Evolutionary conservation across 192 early-diverging fungal species (phyloP), one percentile per base, ranked within the genome.

Genomic region (Gryganskiella cystojenkinii): DNA sequence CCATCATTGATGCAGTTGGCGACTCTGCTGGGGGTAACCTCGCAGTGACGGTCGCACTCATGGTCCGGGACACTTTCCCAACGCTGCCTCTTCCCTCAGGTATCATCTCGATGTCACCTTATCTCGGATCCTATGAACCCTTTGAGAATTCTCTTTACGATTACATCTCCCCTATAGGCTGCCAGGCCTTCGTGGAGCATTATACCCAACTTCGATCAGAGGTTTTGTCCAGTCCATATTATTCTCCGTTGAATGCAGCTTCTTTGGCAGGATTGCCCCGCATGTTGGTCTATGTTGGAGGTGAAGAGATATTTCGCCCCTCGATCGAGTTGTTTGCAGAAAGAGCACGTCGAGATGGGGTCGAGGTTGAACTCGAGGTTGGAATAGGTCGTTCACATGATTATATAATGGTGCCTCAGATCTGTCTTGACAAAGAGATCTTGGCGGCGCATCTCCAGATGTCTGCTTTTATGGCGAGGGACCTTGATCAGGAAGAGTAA

Each of bases 11-110:
- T n/a, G n/a, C n/a, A n/a, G n/a, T n/a, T n/a, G n/a, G n/a, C n/a
- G 45, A 47, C 22, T 52, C 50, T 3, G 50, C 50, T 25, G 50
- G 50, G 13, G 50, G 20, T 13, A 52, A 52, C 50, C 50, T 52
- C 25, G 24, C 50, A 9, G 10, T 25, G 4, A 27, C 27, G 20
- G 11, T 52, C 2, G 22, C 50, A 24, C 24, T 52, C 20, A 52
- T 13, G 24, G 25, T 52, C 50, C 50, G 50, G 10, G 50, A 52
- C 50, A 27, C n/a, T 13, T 25, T 9, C 50, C 50, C 50, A 4
- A 13, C 17, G 13, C 45, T 47, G 45, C 19, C 19, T 0, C 45
- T 47, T 47, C 45, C 45, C 5, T n/a, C 22, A n/a, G 50, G 50
- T 7, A 52, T 13, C 10, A 52, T 52, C 25, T 25, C 50, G 22